Evolutionary conservation across 176 grass and related monocot genomes (phyloP).

Genomic region (Elaeis guineensis): DNA sequence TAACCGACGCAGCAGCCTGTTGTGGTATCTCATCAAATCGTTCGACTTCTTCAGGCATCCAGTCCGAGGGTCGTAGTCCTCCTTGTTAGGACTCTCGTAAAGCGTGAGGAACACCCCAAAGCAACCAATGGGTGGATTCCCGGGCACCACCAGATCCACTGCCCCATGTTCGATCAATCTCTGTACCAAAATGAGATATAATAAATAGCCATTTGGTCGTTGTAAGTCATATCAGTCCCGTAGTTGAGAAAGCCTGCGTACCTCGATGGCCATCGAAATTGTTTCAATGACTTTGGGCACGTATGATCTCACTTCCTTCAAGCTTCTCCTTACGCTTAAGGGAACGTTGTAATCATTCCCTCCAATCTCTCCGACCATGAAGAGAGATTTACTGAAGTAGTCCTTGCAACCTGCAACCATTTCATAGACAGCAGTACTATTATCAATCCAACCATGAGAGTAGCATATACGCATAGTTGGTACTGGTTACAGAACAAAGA

Average conservation of each 20-base stretch:
- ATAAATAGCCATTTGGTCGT: no score
- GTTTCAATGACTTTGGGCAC: constrained; percentile 7
- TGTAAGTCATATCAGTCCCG: no score
- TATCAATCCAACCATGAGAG: not conserved
- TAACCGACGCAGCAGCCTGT: constrained; percentile 5
- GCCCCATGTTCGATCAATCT: constrained; percentile 19
- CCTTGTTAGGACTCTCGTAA: not conserved
- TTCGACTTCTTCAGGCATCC: constrained; percentile 20
- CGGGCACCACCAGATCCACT: constrained; percentile 10
- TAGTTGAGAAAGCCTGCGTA: not conserved
- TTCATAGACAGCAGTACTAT: not conserved
- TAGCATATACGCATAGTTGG: not conserved
- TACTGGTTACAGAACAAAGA: not conserved
- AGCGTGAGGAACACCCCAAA: not conserved
- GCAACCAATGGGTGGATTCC: constrained; percentile 18
- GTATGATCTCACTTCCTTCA: constrained; percentile 1
- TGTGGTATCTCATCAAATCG: constrained; percentile 7
- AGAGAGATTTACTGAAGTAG: constrained; percentile 17
- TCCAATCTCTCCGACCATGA: constrained; percentile 21
- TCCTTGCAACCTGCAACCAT: constrained; percentile 6
- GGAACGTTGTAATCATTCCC: constrained; percentile 17
- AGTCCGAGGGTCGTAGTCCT: constrained; percentile 11
- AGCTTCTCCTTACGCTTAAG: not conserved
- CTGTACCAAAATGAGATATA: not conserved
- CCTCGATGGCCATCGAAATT: constrained; percentile 13